phyloP scores from a whole-genome alignment of 495 filamentous ascomycete species.

The Hypoxylon trugodes region DNA sequence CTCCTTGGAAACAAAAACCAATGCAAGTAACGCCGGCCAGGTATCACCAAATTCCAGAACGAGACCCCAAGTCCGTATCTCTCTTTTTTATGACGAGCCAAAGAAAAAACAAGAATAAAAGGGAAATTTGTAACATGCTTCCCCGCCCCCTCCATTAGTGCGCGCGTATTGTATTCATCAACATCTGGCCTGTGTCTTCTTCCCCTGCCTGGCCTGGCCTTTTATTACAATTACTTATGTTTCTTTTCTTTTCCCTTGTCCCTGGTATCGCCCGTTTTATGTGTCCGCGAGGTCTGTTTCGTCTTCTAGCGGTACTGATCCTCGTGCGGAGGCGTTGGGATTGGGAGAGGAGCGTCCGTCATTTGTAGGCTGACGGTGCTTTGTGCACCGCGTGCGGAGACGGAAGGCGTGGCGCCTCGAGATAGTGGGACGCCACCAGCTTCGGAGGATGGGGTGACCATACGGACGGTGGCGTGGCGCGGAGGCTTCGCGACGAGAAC shows the following conservation, averaged over 20 bases:
- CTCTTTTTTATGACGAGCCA: not conserved
- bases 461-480: slow-evolving; percentile 34
- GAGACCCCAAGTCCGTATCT: not conserved
- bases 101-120: not conserved
- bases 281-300: not conserved
- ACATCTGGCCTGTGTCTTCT: not conserved
- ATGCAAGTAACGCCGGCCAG: slow-evolving; percentile 27
- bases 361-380: slow-evolving; percentile 39
- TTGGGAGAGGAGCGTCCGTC: slow-evolving; percentile 39
- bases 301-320: slow-evolving; percentile 33
- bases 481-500: slow-evolving; percentile 70
- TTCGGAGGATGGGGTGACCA: slow-evolving; percentile 44
- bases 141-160: slow-evolving; percentile 7
- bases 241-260: not conserved
- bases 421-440: slow-evolving; percentile 42
- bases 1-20: slow-evolving; percentile 5
- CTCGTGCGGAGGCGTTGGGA: slow-evolving; percentile 32
- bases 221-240: not conserved
- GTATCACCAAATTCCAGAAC: slow-evolving; percentile 23
- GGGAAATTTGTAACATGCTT: not conserved
- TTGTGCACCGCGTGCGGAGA: slow-evolving; percentile 5
- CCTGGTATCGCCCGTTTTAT: not conserved
- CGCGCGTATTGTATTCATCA: not conserved
- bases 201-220: slow-evolving; percentile 3
- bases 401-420: slow-evolving; percentile 40